A percentile compares a stretch with the other conserved stretches of the same genome.
Conservation (phyloP, 164 flowering plant genomes). For the Protea cynaroides region DNA sequence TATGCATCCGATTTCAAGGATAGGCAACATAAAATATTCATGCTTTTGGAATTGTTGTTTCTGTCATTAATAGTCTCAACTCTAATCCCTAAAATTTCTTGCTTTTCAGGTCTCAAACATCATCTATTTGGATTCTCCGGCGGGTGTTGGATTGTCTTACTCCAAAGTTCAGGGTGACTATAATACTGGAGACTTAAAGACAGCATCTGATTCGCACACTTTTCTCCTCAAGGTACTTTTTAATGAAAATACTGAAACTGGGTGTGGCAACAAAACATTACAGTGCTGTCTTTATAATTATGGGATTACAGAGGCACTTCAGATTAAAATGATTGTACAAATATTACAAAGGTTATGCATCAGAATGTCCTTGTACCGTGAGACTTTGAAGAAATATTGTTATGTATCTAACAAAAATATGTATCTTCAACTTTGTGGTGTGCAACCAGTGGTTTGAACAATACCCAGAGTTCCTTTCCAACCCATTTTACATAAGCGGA, state of each 20-base stretch:
- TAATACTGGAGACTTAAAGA: slow-evolving; percentile 63
- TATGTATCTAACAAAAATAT: neutral
- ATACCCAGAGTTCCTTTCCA: slow-evolving; percentile 63
- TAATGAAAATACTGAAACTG: neutral
- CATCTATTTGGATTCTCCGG: slow-evolving; percentile 91
- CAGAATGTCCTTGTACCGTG: neutral
- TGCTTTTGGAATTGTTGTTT: neutral
- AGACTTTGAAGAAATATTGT: no score
- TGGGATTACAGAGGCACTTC: no score
- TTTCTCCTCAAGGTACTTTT: slow-evolving; percentile 86
- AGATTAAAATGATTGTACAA: no score
- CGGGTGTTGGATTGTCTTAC: slow-evolving; percentile 93
- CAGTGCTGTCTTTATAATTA: no score
- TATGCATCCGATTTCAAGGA: neutral
- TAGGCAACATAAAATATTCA: neutral
- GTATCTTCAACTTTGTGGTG: slow-evolving; percentile 3
- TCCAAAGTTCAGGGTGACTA: slow-evolving; percentile 51
- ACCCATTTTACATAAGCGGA: slow-evolving; percentile 77
- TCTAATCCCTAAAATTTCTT: neutral
- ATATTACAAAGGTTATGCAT: neutral
- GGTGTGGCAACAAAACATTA: neutral
- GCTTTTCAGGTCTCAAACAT: slow-evolving; percentile 74
- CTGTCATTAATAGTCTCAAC: neutral
- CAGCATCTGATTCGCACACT: slow-evolving; percentile 68
- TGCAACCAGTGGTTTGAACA: slow-evolving; percentile 70